Base-by-base conservation (phyloP, 2,329 filamentous ascomycete species). In the Fusarium oligoseptatum region DNA sequence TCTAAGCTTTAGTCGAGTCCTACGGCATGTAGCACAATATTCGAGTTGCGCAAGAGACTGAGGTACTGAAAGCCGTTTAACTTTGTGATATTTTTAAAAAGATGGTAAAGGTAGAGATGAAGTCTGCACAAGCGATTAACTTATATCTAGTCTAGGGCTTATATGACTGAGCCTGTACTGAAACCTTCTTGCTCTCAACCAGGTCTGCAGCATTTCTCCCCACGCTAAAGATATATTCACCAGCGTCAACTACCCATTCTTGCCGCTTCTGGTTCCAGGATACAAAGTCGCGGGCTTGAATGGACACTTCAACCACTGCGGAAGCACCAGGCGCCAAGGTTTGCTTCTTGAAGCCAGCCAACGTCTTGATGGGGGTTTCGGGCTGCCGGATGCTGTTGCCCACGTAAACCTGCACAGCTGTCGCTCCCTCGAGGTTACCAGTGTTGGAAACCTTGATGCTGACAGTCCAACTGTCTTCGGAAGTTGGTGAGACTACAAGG, bases 321-420 rank as follows among this genome's bases (percentile, higher is more conserved):
- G 55, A 41, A 79, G 80, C 63, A n/a, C 36, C 36, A 6, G 14
- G 14, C n/a, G 58, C 43, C 39, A 74, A 34, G 10, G 27, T 66
- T 1, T 34, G 27, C 29, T 56, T 56, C 27, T 22, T 32, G 12
- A 56, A 34, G 2, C 52, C 52, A 32, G 8, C 76, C 0, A 81
- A 73, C 4, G 63, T 50, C 61, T 80, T 81, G 14, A 74, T 32
- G 2, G 79, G 78, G 48, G 74, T 67, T 11, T 76, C 68, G 10
- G 58, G 9, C 6, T 58, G 60, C 1, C 37, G 6, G 3, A 55
- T 36, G 3, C 7, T 56, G 20, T 56, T 68, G 8, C 79, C 79
- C 4, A 72, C 78, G 77, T 91, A 92, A 3, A 90, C 76, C 67
- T 91, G 90, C 3, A 90, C 87, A 3, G 91, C 87, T n/a, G 84